phyloP scores from a whole-genome alignment of 176 grass and related monocot genomes.

The Ananas comosus region DNA sequence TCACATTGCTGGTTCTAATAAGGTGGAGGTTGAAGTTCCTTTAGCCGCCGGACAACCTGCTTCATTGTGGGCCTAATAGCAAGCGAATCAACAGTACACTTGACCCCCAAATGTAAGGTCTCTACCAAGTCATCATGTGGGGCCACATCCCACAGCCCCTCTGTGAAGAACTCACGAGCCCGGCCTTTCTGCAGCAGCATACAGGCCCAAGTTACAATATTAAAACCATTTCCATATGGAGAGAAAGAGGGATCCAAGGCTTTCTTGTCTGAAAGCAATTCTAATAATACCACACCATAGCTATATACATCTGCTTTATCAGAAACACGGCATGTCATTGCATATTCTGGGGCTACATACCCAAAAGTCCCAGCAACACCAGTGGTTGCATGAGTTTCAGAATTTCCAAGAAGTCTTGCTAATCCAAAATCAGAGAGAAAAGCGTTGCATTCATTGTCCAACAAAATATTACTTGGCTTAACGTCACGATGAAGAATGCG shows the following conservation, averaged over 20 bases:
- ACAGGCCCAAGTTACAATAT: slow-evolving; percentile 91
- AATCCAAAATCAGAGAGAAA: slow-evolving; percentile 94
- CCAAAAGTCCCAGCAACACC: slow-evolving; percentile 94
- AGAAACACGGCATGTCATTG: slow-evolving; percentile 95
- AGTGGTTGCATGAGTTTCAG: slow-evolving; percentile 95
- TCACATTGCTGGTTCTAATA: slow-evolving; percentile 22
- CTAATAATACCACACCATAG: slow-evolving; percentile 87
- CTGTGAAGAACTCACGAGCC: slow-evolving; percentile 83
- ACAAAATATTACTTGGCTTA: slow-evolving; percentile 91
- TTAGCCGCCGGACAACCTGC: slow-evolving; percentile 83
- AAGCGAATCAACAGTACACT: slow-evolving; percentile 80
- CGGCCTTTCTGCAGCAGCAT: slow-evolving; percentile 86
- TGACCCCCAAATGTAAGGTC: slow-evolving; percentile 81
- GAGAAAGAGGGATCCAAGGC: slow-evolving; percentile 89
- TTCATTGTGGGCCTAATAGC: slow-evolving; percentile 89
- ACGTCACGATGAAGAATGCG: slow-evolving; percentile 88
- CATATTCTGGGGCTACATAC: slow-evolving; percentile 96
- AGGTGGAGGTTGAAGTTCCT: slow-evolving; percentile 66
- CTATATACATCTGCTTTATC: slow-evolving; percentile 98
- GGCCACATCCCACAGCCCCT: slow-evolving; percentile 78
- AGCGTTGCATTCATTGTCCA: slow-evolving; percentile 67
- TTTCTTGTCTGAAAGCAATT: slow-evolving; percentile 88
- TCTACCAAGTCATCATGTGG: slow-evolving; percentile 93
- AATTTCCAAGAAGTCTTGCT: slow-evolving; percentile 84
- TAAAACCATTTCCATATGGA: slow-evolving; percentile 98